Base-by-base conservation (phyloP, 192 early-diverging fungal genomes). In the Backusella psychrophila region DNA sequence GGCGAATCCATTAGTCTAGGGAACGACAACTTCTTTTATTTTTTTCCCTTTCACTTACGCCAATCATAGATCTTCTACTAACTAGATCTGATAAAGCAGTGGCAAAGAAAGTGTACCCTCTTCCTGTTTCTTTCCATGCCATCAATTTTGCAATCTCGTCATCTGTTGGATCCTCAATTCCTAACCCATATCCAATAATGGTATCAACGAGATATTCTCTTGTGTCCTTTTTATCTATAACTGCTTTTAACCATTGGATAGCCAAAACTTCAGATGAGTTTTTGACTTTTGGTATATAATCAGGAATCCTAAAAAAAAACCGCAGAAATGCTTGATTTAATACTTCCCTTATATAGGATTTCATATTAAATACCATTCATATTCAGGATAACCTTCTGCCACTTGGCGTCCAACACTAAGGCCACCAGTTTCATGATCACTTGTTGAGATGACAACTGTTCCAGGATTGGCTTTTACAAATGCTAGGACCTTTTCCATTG, bases 401-500 rank as follows among this genome's bases (percentile, higher is more conserved):
- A 91, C 79, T 87, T 98, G 95, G 75, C 90, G 87, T 44, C 87
- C 96, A 36, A 96, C 85, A 0, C 94, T 91, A 26, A 99, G 87
- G 0, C 98, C 97, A 66, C 97, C 98, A 0, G 98, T 99, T 85
- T 99, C 98, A 82, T 99, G 97, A 83, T 99, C 98, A 23, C 89
- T 90, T 31, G 84, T 91, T 68, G 95, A 96, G 52, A 99, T 94
- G 87, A 98, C 83, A 41, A 98, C 85, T 0, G 96, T 97, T 75
- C 89, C 92, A 6, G 94, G 92, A 82, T 98, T 87, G 9, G 80
- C 74, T 39, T 93, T 87, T 31, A 98, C 91, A 80, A 87, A 99
- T n/a, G 88, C 75, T 66, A 89, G 90, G 38, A 95, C 93, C 23
- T 87, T 81, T 6, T 78, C 70, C 8, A 98, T 76, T 0, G 93